phyloP scores from a whole-genome alignment of 2,329 filamentous ascomycete species.

The Periconia sp. region DNA sequence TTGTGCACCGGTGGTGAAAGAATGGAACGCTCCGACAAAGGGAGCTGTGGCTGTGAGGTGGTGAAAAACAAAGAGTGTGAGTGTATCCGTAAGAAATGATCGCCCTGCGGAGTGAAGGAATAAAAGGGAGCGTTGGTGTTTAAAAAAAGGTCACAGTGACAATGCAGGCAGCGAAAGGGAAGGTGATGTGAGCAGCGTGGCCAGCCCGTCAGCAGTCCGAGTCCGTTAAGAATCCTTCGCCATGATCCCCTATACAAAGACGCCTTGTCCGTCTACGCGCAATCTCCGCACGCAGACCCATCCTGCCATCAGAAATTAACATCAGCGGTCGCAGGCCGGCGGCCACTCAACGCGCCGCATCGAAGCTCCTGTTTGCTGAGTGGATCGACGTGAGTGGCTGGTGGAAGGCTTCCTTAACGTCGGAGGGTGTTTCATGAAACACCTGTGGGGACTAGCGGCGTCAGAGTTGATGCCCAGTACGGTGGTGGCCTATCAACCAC shows the following conservation, averaged over 20 bases:
- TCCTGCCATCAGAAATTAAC: conserved; percentile 8
- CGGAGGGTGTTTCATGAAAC: conserved; percentile 41
- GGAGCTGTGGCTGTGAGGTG: conserved; percentile 27
- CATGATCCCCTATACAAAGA: conserved; percentile 29
- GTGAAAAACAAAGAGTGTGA: conserved; percentile 28
- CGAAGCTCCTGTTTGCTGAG: conserved; percentile 29
- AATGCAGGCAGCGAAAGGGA: conserved; percentile 24
- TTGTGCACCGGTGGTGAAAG: conserved; percentile 17
- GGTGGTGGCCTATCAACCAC: conserved; percentile 32
- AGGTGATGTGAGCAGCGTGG: conserved; percentile 33
- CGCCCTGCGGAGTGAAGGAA: conserved; percentile 36
- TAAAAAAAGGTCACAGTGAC: conserved; percentile 25
- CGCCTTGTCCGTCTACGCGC: conserved; percentile 24
- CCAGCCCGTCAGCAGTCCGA: conserved; percentile 12
- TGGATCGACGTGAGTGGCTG: conserved; percentile 32
- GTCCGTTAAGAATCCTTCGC: conserved; percentile 12
- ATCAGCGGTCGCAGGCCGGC: conserved; percentile 27
- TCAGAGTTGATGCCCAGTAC: conserved; percentile 30
- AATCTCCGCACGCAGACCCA: conserved; percentile 28
- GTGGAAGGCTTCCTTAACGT: conserved; percentile 24
- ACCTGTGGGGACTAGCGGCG: conserved; percentile 41
- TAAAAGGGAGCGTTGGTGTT: conserved; percentile 30
- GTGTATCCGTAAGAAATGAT: conserved; percentile 21
- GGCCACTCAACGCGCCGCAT: conserved; percentile 24
- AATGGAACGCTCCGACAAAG: conserved; percentile 30